These are phyloP conservation scores for Herpotrichia juniperi DNA, from an alignment of 2,329 filamentous ascomycete species.

Conservation along the genomic window DNA sequence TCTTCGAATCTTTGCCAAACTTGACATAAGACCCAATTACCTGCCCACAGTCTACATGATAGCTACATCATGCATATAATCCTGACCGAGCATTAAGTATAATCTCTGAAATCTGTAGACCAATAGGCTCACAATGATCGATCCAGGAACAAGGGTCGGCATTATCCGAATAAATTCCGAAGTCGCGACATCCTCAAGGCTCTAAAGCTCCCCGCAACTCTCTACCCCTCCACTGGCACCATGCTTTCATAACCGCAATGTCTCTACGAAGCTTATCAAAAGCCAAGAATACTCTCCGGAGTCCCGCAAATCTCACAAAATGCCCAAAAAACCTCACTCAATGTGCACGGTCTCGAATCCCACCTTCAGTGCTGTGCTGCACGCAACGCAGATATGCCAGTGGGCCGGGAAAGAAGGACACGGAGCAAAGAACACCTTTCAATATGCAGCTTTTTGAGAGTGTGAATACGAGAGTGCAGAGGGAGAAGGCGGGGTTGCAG, in stretches of 20 bases:
- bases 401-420: slow-evolving; percentile 39
- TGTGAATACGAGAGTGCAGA: slow-evolving; percentile 62
- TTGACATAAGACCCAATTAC: too few relatives aligned
- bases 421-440: slow-evolving; percentile 55
- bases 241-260: slow-evolving; percentile 31
- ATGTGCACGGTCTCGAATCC: too few relatives aligned
- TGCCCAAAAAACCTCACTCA: too few relatives aligned
- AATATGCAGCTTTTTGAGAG: slow-evolving; percentile 68
- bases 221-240: background rate
- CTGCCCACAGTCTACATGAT: too few relatives aligned
- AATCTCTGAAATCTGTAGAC: too few relatives aligned
- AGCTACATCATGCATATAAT: too few relatives aligned
- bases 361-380: too few relatives aligned
- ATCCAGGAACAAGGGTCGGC: slow-evolving; percentile 1
- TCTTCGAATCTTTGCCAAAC: too few relatives aligned
- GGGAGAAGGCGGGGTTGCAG: slow-evolving; percentile 63
- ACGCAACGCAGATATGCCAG: slow-evolving; percentile 28
- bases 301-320: slow-evolving; percentile 12
- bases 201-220: slow-evolving; percentile 7
- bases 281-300: slow-evolving; percentile 27
- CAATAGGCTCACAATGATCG: background rate
- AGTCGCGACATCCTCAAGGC: background rate
- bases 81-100: too few relatives aligned
- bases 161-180: slow-evolving; percentile 1
- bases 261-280: slow-evolving; percentile 33